Base-by-base conservation (phyloP, 306 rosid genomes). In the Cicer yamashitae region DNA sequence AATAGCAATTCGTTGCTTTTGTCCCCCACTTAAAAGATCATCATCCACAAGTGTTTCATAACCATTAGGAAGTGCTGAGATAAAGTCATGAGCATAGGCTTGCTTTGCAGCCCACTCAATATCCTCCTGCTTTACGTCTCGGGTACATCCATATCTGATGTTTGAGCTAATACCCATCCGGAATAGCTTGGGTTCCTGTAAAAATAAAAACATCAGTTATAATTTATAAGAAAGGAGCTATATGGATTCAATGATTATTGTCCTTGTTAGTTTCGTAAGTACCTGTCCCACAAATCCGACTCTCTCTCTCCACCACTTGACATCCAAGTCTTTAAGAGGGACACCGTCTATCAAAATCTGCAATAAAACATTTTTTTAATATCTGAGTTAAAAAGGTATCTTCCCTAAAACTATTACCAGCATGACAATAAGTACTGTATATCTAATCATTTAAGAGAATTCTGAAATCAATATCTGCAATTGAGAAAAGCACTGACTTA, bases 201-300 rank as follows among this genome's bases (percentile, higher is more conserved):
- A 25, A 77, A 79, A 82, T 45, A 43, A 63, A 70, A 38, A 7
- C 12, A 37, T 57, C 20, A 1, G 47, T 82, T 43, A 86, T 82
- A 62, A 75, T 44, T 82, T 41, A 85, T 82, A 62, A 75, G 47
- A 63, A 25, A 69, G 56, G 25, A 34, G 38, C 43, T 6, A 63
- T 34, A 59, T 37, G 39, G 17, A 54, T 47, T 34, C 45, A 46
- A 56, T 45, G 12, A 73, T 82, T 43, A 79, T 83, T 56, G 30
- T 17, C 64, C 50, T 45, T 17, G 54, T 10, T 34, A 78, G 52
- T 39, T 73, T 81, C 50, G 15, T 71, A 77, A 30, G 71, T 80
- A 94, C 98, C 98, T 94, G 97, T 67, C 98, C 98, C 44, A 94
- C 98, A 78, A 14, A 91, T 84, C 98, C 98, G 22, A 91, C 79